Evolutionary conservation across 106 monocot species (phyloP), one percentile per base, ranked within the genome.

Genomic region (Ottelia alismoides): DNA sequence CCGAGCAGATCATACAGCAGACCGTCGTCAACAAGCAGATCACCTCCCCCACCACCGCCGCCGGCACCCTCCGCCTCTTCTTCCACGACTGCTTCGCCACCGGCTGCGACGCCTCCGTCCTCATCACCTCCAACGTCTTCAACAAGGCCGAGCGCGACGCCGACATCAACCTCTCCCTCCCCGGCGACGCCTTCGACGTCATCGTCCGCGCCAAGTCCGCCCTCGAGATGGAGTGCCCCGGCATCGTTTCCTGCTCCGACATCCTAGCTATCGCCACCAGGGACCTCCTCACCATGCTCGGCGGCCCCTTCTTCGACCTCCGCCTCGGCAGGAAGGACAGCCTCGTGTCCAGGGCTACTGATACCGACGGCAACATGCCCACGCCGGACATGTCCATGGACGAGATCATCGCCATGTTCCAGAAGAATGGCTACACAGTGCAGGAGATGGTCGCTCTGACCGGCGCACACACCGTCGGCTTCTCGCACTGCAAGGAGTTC

Each of bases 391-490:
- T 64, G 70, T 45, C 85, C 12, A 32, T 76, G 6, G 27, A 66
- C 29, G 45, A 67, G 4, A 29, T 86, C 30, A 56, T 80, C 31
- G 14, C 26, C 25, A 22, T 71, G 27, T 86, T 86, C 65, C 27
- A 63, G 6, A 20, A 49, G 35, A 70, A 74, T 18, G 71, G 77
- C 2, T 80, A 80, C 70, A 54, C 77, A 2, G 20, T 52, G 14
- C 73, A 60, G 21, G 85, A 86, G 32, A 31, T 70, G 55, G 80
- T 86, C 24, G 85, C 77, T 22, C 80, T 86, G 40, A 46, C 77
- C 56, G 85, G 85, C 47, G 85, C 85, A 48, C 85, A 86, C 74
- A 86, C 85, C 51, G 80, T 86, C 40, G 85, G 85, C 1, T 86
- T 86, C 70, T 74, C 85, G 28, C 85, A 85, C 70, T 85, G 85